phyloP scores from a whole-genome alignment of 176 grass and related monocot species.

The Elaeis guineensis region DNA sequence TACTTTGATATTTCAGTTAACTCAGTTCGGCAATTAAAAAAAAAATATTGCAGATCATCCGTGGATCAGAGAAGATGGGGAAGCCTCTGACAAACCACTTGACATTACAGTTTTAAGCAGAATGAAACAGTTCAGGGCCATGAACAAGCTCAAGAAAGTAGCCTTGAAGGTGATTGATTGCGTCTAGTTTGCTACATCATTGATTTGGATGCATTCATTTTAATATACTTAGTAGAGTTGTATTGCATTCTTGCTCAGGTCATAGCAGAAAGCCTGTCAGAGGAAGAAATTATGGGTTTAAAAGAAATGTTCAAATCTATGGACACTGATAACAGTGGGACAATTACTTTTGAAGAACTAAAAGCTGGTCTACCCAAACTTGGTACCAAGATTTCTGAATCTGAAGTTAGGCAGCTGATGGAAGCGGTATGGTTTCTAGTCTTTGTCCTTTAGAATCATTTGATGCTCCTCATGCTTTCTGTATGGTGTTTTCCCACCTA shows the following conservation, averaged over 20 bases:
- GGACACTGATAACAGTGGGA: constrained; percentile 94
- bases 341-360: constrained; percentile 89
- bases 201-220: not conserved
- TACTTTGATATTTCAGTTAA: constrained; percentile 13
- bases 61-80: constrained; percentile 99
- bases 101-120: constrained; percentile 88
- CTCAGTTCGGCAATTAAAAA: constrained; percentile 31
- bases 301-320: constrained; percentile 99
- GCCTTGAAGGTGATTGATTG: constrained; percentile 68
- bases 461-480: no score
- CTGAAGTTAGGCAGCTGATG: constrained; percentile 90
- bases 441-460: no score
- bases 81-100: constrained; percentile 92
- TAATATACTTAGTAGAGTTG: no score
- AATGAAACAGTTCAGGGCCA: constrained; percentile 99
- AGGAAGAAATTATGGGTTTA: constrained; percentile 93
- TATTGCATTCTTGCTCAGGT: constrained; percentile 35
- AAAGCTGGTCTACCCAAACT: constrained; percentile 98
- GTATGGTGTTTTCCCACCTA: no score
- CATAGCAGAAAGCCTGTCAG: constrained; percentile 85
- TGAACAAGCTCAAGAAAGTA: constrained; percentile 99
- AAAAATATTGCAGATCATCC: constrained; percentile 50
- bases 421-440: constrained; percentile 65
- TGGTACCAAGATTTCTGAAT: constrained; percentile 94
- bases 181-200: not conserved